Base-by-base conservation (phyloP, 2,329 filamentous ascomycete species). In the Epichloe sp. region DNA sequence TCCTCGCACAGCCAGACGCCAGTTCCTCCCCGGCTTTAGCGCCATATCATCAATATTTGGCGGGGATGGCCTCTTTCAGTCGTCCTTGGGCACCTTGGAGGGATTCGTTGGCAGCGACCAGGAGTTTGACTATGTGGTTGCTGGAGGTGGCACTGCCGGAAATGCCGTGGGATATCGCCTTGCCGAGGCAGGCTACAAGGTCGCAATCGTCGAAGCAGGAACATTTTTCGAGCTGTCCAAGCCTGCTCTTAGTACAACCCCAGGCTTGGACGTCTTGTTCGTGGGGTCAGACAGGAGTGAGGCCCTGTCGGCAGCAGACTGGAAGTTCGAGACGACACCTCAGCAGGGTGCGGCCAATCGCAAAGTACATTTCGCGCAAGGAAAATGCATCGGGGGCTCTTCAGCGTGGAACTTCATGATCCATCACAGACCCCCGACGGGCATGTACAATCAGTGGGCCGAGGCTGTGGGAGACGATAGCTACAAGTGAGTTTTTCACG, bases 171-270 rank as follows among this genome's bases (percentile, higher is more conserved):
- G 63, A 3, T 57, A 56, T 15, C 60, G 68, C 2, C 59, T 71
- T 0, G 62, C 66, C 10, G 56, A 64, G n/a, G 56, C 60, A 19
- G 59, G 56, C 2, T 55, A 52, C 48, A 58, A 55, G 4, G 68
- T 71, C 14, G 67, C 68, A 21, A 62, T 71, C 4, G 56, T 71
- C 35, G 68, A 71, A 54, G 68, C 67, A 1, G 68, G 68, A 3
- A 53, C 52, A 1, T 65, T 65, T 35, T 61, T 64, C 45, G 62
- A 70, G 53, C 53, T 64, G 21, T 50, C 54, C 6, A 65, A 65
- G 47, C 57, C 57, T 1, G 56, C 63, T n/a, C 53, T 62, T 0
- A 55, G 56, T 17, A 58, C 60, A 0, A 53, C 60, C 0, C 64
- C 62, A 1, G 57, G 54, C 14, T 54, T 55, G 17, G 62, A 59